phyloP scores from a whole-genome alignment of 441 rosid species.

The Syzygium syzygioides region DNA sequence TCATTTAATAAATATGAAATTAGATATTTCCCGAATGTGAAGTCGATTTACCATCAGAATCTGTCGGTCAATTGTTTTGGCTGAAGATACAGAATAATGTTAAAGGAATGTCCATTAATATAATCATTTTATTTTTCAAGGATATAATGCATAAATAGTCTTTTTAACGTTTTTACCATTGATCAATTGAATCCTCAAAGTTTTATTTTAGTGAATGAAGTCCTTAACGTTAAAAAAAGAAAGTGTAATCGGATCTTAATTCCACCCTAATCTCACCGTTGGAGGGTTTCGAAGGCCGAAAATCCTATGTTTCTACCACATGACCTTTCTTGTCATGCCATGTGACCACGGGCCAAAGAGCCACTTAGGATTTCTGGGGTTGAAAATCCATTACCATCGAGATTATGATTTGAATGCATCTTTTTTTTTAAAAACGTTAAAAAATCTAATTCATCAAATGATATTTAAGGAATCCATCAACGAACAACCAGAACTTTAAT shows the following conservation, averaged over 20 bases:
- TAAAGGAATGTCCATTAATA: neutral
- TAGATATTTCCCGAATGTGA: neutral
- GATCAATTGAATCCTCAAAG: neutral
- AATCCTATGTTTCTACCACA: neutral
- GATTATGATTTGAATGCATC: neutral
- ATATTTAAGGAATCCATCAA: neutral
- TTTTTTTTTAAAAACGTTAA: too few species aligned
- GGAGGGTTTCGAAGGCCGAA: neutral
- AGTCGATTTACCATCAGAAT: neutral
- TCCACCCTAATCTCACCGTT: neutral
- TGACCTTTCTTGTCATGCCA: neutral
- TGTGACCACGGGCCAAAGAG: rapidly evolving
- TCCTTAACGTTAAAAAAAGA: neutral
- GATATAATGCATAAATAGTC: neutral
- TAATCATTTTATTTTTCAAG: neutral
- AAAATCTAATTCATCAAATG: neutral
- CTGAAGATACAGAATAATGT: neutral
- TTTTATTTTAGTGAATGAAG: neutral
- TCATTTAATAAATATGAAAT: neutral
- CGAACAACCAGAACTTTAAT: neutral
- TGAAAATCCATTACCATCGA: neutral
- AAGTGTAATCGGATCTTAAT: neutral
- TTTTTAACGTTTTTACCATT: neutral
- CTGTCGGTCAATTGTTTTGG: neutral
- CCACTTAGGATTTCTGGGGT: neutral